Percentiles rank a stretch among this genome's conserved stretches.
These are phyloP conservation scores for Colletotrichum tanaceti DNA, from an alignment of 2,329 filamentous ascomycete genomes.

Conservation along the genomic window DNA sequence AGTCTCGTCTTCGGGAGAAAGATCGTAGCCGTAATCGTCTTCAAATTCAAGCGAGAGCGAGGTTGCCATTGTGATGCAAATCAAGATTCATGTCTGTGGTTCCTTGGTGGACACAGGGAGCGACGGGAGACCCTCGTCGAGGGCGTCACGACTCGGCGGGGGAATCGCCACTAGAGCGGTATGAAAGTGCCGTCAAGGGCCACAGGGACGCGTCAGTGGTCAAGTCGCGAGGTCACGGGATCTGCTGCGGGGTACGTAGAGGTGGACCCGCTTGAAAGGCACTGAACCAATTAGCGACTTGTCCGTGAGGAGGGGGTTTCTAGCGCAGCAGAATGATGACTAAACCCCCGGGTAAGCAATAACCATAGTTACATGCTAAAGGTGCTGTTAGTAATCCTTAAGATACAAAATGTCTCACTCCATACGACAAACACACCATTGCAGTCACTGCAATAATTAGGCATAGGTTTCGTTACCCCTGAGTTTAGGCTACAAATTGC, in stretches of 20 bases:
- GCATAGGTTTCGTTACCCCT: too few species aligned
- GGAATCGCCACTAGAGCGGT: conserved; percentile 29
- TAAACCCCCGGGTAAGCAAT: too few species aligned
- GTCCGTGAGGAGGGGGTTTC: too few species aligned
- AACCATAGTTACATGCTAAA: too few species aligned
- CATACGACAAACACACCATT: too few species aligned
- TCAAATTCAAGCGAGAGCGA: conserved; percentile 48
- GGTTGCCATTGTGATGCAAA: conserved; percentile 27
- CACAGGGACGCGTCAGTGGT: conserved; percentile 7
- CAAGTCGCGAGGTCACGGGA: conserved; percentile 6
- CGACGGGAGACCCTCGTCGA: neutral
- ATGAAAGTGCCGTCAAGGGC: neutral
- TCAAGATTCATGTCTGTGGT: conserved; percentile 10
- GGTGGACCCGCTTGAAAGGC: neutral
- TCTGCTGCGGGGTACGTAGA: neutral
- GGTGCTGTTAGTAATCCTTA: too few species aligned
- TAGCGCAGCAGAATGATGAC: too few species aligned
- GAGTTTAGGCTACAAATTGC: too few species aligned
- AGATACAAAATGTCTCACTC: too few species aligned
- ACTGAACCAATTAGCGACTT: neutral
- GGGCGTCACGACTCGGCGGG: conserved; percentile 32
- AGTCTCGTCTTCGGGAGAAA: conserved; percentile 60
- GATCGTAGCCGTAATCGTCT: conserved; percentile 60
- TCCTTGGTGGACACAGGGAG: neutral
- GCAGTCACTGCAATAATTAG: too few species aligned